Evolutionary conservation across 805 yeast genomes (phyloP).

Genomic region (Starmerella floris): DNA sequence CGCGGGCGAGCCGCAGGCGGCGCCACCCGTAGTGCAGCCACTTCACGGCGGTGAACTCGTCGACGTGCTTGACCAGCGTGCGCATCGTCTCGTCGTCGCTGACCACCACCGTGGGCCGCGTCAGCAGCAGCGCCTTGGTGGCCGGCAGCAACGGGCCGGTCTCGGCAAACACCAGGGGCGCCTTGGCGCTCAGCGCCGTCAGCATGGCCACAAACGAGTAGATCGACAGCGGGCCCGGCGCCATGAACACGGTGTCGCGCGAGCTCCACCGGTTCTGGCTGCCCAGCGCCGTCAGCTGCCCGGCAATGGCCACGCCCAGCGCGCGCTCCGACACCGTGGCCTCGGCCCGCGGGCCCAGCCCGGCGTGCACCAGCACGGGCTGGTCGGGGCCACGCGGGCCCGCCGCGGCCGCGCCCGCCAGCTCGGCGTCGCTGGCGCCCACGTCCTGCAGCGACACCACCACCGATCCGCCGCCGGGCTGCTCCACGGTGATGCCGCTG

Average conservation of each 20-base stretch:
- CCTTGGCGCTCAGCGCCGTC: slow-evolving; percentile 24
- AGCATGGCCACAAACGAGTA: slow-evolving; percentile 24
- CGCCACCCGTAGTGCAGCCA: slow-evolving; percentile 14
- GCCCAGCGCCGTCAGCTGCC: slow-evolving; percentile 28
- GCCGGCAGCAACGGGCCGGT: slow-evolving; percentile 19
- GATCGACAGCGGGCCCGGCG: slow-evolving; percentile 22
- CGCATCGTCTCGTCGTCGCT: slow-evolving; percentile 25
- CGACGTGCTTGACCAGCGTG: slow-evolving; percentile 22
- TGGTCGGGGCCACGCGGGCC: not conserved
- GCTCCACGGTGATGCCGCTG: slow-evolving; percentile 7
- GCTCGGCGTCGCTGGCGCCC: not conserved
- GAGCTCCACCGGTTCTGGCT: slow-evolving; percentile 23
- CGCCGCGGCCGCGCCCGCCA: not conserved
- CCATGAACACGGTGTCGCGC: slow-evolving; percentile 25
- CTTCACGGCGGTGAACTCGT: slow-evolving; percentile 15
- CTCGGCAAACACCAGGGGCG: slow-evolving; percentile 17
- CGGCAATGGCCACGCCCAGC: slow-evolving; percentile 28
- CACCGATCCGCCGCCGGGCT: slow-evolving; percentile 5
- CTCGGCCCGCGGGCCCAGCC: not conserved
- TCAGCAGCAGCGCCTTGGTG: slow-evolving; percentile 14
- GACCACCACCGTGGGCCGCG: slow-evolving; percentile 24
- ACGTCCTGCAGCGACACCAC: slow-evolving; percentile 8
- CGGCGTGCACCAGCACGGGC: not conserved
- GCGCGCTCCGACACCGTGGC: slow-evolving; percentile 16
- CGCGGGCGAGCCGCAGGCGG: slow-evolving; percentile 20